A percentile compares a stretch with the other conserved stretches of the same genome.
These are phyloP conservation scores for Breviolum minutum DNA, from an alignment of 73 alveolate species.

Conservation along the genomic window DNA sequence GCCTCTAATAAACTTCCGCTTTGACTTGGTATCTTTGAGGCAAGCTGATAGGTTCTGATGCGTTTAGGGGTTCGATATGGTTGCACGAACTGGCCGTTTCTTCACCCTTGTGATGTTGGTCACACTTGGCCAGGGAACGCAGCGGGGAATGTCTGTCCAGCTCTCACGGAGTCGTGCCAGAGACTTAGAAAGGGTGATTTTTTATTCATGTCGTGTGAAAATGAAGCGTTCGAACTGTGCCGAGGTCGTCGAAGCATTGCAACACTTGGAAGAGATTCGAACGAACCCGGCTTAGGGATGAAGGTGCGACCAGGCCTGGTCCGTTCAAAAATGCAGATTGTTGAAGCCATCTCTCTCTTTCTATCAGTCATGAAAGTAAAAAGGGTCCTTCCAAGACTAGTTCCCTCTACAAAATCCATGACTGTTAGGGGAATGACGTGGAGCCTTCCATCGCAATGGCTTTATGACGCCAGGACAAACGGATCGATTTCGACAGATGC, in stretches of 20 bases:
- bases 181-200: neutral
- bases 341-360: no score
- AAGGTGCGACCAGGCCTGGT: neutral
- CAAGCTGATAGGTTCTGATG: no score
- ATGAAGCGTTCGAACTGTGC: neutral
- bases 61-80: no score
- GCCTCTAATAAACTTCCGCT: no score
- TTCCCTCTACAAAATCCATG: neutral
- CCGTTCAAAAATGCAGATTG: no score
- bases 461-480: no score
- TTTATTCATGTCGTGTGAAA: no score
- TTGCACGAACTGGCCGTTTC: no score
- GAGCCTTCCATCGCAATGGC: no score
- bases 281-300: neutral
- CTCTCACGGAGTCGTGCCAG: slow-evolving; percentile 10
- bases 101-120: neutral
- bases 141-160: slow-evolving; percentile 28
- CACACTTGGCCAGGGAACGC: neutral
- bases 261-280: neutral
- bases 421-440: neutral
- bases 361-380: no score
- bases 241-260: slow-evolving; percentile 17
- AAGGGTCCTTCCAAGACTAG: neutral
- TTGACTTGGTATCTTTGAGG: no score
- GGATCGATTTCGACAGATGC: no score